Evolutionary conservation across 208 protist species (phyloP), one percentile per base, ranked within the genome.

Genomic region (Phytomonas francai): DNA sequence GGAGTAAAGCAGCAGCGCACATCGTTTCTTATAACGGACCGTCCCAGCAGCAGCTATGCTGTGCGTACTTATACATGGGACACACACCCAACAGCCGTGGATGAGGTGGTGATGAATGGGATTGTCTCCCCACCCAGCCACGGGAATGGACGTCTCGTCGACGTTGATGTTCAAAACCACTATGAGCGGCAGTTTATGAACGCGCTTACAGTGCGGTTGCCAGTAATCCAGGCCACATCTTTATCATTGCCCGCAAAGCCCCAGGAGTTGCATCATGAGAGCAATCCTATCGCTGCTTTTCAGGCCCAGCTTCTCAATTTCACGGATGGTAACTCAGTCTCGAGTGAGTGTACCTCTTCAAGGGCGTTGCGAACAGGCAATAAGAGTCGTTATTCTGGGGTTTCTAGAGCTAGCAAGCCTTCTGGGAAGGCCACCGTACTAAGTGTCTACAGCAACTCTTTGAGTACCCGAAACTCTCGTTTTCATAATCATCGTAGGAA

Each of bases 151-250:
- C 45, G 45, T 25, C 45, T 62, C 3, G 75, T 91, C 6, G 80
- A 81, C 70, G 42, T 87, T 19, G 85, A 87, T 62, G 74, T 76
- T 9, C 73, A 77, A 54, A 91, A 84, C 60, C 78, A 84, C 25
- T 75, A 86, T 65, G 85, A 91, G 77, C 79, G 85, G 59, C 73
- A 88, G 22, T 54, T 54, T 54, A 54, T 54, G 45, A 54, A 54
- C 45, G 45, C 45, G 19, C 45, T 54, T 16, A 54, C 22, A 22
- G 19, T 19, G 16, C 45, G 45, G 11, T 25, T 54, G 19, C 25
- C 19, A 54, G 19, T 5, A 25, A 54, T 5, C 5, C 11, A 25
- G 0, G 16, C 19, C 25, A 54, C 0, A 25, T 54, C 45, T 54
- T 54, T 54, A 54, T 54, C 45, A 3, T 54, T 22, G 6, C 0